Evolutionary conservation across 768 basidiomycete genomes (phyloP).

Genomic region (Phaeotremella skinneri): DNA sequence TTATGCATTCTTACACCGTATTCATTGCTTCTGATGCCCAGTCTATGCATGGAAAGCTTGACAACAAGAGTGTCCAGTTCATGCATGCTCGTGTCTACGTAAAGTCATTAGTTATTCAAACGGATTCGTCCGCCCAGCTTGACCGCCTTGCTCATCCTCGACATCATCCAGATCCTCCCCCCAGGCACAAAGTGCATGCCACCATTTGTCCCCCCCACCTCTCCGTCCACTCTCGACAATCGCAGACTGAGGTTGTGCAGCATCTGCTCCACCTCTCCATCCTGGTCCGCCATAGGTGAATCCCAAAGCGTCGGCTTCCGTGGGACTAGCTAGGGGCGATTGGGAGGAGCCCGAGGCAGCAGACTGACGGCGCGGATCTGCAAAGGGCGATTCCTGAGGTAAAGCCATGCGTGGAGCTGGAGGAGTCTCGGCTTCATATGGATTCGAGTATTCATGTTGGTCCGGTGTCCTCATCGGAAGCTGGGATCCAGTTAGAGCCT

Average conservation of each 20-base stretch:
- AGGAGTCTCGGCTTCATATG: slow-evolving; percentile 30
- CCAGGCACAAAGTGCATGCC: slow-evolving; percentile 51
- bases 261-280: slow-evolving; percentile 40
- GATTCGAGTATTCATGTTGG: slow-evolving; percentile 17
- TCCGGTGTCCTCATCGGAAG: slow-evolving; percentile 12
- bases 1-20: too few species aligned
- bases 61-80: too few species aligned
- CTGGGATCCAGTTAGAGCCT: background rate
- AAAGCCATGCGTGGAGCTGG: slow-evolving; percentile 30
- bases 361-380: slow-evolving; percentile 25
- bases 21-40: too few species aligned
- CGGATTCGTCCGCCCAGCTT: slow-evolving; percentile 50
- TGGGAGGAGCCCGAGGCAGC: slow-evolving; percentile 8
- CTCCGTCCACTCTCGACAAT: background rate
- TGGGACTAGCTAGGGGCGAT: slow-evolving; percentile 20
- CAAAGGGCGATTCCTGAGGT: slow-evolving; percentile 35
- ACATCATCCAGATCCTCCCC: slow-evolving; percentile 47
- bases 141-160: slow-evolving; percentile 33
- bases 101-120: slow-evolving; percentile 38
- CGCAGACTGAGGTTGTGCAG: slow-evolving; percentile 13
- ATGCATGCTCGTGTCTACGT: too few species aligned
- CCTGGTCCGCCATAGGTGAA: slow-evolving; percentile 34
- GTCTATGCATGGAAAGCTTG: too few species aligned
- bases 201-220: slow-evolving; percentile 44
- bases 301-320: slow-evolving; percentile 12